Evolutionary conservation across 345 rosid genomes (phyloP), one percentile per base, ranked within the genome.

Genomic region (Populus pruinosa): DNA sequence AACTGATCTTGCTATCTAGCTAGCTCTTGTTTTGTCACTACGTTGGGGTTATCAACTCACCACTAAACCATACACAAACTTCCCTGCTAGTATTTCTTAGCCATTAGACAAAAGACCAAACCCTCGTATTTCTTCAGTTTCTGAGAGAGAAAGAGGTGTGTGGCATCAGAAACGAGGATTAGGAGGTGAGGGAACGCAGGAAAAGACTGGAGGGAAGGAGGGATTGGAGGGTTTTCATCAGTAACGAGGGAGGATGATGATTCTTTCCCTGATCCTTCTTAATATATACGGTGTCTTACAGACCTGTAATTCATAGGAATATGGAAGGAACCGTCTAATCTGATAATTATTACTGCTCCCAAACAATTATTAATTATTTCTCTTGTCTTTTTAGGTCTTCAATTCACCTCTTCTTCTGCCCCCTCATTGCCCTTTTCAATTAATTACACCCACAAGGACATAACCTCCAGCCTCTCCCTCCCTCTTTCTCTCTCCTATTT

Each of bases 401-500:
- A 79, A 47, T 50, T 39, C 41, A 25, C 44, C 68, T 78, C 49
- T 59, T 61, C 76, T 59, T 67, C 55, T 14, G 41, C 64, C 64
- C 55, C 73, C 44, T 33, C 17, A 33, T 41, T 31, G n/a, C 35
- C 43, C 71, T 67, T 73, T 71, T 59, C 78, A 81, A 84, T 83
- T 76, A 78, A 82, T 82, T 76, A 84, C 85, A 71, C 81, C 85
- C 76, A 70, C 23, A 16, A 44, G 17, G 17, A 35, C 68, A 80
- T 61, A 76, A 20, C 78, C 75, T 47, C 39, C 82, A 23, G 36
- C 69, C 66, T 43, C 71, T 18, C 21, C 50, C 71, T 18, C 21
- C 79, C 81, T 67, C 65, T 38, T 39, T 78, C 84, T 86, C 81
- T 83, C 86, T 81, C 86, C 69, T 79, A 89, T 85, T 86, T 78